phyloP scores from a whole-genome alignment of 73 alveolate species.

The Uronychia binucleata region DNA sequence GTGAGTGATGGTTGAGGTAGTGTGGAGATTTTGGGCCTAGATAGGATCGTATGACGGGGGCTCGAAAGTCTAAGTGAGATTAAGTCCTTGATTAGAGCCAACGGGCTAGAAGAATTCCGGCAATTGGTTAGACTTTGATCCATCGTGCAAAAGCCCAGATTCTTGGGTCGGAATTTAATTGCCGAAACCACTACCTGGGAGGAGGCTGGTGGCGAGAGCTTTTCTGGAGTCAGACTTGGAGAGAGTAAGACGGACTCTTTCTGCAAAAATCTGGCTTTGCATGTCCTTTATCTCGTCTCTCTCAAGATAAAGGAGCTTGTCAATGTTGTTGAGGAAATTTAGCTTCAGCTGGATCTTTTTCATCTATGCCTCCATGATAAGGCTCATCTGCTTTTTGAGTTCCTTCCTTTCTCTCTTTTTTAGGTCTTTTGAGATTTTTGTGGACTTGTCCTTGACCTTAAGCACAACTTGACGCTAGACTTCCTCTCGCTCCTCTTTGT shows the following conservation, averaged over 20 bases:
- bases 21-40: too few species aligned
- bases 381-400: conserved; percentile 60
- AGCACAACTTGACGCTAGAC: not conserved
- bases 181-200: too few species aligned
- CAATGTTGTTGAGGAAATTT: conserved; percentile 63
- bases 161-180: too few species aligned
- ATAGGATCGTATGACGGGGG: too few species aligned
- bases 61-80: too few species aligned
- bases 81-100: too few species aligned
- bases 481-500: not conserved
- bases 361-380: conserved; percentile 63
- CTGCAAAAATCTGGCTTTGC: conserved; percentile 77
- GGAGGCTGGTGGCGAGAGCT: too few species aligned
- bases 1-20: too few species aligned
- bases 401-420: conserved; percentile 66
- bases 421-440: not conserved
- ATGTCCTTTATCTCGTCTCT: conserved; percentile 61
- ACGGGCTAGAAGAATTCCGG: too few species aligned
- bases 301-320: conserved; percentile 53
- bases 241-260: conserved; percentile 34
- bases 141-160: too few species aligned
- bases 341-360: conserved; percentile 70
- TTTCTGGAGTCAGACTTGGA: not conserved
- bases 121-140: too few species aligned
- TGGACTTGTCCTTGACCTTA: not conserved